phyloP scores from a whole-genome alignment of 164 flowering plant species.

The Macadamia integrifolia region DNA sequence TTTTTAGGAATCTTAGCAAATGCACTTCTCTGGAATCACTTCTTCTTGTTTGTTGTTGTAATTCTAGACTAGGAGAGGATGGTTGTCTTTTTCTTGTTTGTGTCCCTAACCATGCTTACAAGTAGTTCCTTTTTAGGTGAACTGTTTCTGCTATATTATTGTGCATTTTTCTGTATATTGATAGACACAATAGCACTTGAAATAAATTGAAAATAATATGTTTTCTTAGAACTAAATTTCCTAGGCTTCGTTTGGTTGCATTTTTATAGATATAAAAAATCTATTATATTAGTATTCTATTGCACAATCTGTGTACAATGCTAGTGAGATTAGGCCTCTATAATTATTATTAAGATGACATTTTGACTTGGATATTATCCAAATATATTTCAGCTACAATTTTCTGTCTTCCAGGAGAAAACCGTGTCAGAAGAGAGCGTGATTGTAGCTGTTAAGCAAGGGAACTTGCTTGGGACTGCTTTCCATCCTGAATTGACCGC shows the following conservation, averaged over 20 bases:
- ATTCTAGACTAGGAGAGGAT: background rate
- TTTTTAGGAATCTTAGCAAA: background rate
- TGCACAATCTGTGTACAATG: background rate
- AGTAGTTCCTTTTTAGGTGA: too few species aligned
- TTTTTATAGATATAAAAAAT: too few species aligned
- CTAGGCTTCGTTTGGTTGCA: too few species aligned
- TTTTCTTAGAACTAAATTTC: too few species aligned
- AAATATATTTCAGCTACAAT: background rate
- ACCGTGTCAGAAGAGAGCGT: constrained; percentile 45
- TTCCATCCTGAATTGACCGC: constrained; percentile 96
- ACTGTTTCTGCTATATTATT: too few species aligned
- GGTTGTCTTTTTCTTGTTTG: background rate
- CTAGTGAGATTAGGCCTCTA: background rate
- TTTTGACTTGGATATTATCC: background rate
- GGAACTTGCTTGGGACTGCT: constrained; percentile 86
- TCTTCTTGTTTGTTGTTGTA: background rate
- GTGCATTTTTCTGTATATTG: too few species aligned
- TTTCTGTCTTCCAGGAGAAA: constrained; percentile 37
- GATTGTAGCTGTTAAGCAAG: constrained; percentile 87
- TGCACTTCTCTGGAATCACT: background rate
- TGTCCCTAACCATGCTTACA: background rate
- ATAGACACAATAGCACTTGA: too few species aligned
- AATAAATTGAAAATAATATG: too few species aligned
- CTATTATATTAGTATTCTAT: background rate
- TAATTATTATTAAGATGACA: background rate